Percentiles rank a stretch among this genome's conserved stretches.
Evolutionary conservation across 1,284 basidiomycete species (phyloP).

Genomic region (Pholiota adiposa): DNA sequence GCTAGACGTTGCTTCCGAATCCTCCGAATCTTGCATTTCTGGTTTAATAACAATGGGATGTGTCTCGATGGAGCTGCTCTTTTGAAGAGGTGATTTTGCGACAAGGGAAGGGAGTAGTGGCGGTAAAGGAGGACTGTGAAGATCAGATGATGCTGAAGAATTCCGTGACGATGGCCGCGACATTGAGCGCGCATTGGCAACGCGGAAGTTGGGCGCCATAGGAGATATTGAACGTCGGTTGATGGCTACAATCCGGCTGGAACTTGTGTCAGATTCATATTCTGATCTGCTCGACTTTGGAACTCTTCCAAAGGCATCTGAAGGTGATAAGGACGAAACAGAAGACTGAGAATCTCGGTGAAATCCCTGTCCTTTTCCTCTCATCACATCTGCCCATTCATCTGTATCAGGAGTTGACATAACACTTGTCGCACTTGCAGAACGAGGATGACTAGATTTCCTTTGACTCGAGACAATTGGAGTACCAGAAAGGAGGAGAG

Average conservation of each 20-base stretch:
- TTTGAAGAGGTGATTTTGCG: conserved; percentile 21
- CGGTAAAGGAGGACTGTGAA: conserved; percentile 23
- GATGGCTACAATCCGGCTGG: conserved; percentile 62
- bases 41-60: conserved; percentile 7
- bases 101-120: conserved; percentile 7
- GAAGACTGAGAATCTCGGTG: conserved; percentile 65
- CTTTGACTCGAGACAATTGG: conserved; percentile 24
- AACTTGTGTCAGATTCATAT: conserved; percentile 55
- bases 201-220: conserved; percentile 62
- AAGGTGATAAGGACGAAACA: conserved; percentile 60
- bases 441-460: conserved; percentile 14
- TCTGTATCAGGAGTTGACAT: conserved; percentile 43
- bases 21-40: conserved; percentile 17
- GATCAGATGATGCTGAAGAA: conserved; percentile 32
- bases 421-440: conserved; percentile 12
- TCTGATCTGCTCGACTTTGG: conserved; percentile 43
- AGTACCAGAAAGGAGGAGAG: conserved; percentile 31
- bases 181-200: conserved; percentile 24
- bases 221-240: conserved; percentile 72
- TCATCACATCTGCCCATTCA: conserved; percentile 57
- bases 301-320: conserved; percentile 41
- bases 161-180: conserved; percentile 27
- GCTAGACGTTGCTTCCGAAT: conserved; percentile 25
- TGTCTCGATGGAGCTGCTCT: conserved; percentile 18
- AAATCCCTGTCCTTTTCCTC: conserved; percentile 34